A percentile compares a stretch with the other conserved stretches of the same genome.
Evolutionary conservation across 495 filamentous ascomycete genomes (phyloP).

Genomic region (Daldinia concentrica): DNA sequence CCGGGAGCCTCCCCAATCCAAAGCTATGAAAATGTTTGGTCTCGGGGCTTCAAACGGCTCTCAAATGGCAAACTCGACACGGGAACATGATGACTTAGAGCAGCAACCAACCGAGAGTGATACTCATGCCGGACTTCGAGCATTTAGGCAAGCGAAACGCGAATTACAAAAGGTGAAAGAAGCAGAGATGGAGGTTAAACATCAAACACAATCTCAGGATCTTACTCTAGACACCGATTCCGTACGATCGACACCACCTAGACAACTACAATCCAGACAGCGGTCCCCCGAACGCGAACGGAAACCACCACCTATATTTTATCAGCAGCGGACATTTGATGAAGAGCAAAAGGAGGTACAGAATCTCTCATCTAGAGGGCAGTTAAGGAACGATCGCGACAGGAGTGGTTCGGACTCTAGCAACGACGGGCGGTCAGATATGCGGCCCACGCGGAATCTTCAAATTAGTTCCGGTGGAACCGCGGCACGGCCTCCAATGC

Average conservation of each 20-base stretch:
- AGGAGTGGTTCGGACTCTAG: conserved; percentile 70
- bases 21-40: conserved; percentile 78
- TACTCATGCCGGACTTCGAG: conserved; percentile 55
- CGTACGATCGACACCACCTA: conserved; percentile 42
- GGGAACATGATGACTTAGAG: conserved; percentile 40
- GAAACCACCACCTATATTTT: conserved; percentile 54
- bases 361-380: conserved; percentile 42
- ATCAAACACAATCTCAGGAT: conserved; percentile 44
- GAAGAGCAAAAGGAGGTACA: conserved; percentile 47
- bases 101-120: conserved; percentile 26
- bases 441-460: conserved; percentile 54
- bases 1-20: conserved; percentile 58
- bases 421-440: conserved; percentile 61
- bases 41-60: conserved; percentile 63
- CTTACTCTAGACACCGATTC: conserved; percentile 37
- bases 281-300: conserved; percentile 57
- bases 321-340: conserved; percentile 52
- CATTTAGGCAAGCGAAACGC: conserved; percentile 62
- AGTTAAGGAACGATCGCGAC: conserved; percentile 56
- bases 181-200: conserved; percentile 50
- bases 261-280: conserved; percentile 46
- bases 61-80: conserved; percentile 59
- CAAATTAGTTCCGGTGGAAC: conserved; percentile 46
- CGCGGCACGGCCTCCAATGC: conserved; percentile 45
- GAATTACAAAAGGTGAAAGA: conserved; percentile 63